phyloP scores from a whole-genome alignment of 495 filamentous ascomycete species.

The Chlorociboria aeruginascens region DNA sequence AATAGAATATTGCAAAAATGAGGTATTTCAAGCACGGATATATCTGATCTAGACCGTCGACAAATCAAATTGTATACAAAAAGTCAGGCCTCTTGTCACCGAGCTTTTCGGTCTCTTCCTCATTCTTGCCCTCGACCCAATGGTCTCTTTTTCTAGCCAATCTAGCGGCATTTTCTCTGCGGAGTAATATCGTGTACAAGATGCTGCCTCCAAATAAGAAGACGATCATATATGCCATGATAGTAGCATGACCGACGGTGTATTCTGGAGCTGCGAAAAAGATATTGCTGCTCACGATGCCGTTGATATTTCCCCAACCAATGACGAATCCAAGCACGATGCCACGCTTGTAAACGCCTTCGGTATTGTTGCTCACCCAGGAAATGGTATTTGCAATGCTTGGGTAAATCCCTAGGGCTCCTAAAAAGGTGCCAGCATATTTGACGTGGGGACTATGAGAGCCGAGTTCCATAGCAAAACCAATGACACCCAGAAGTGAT shows the following conservation, averaged over 20 bases:
- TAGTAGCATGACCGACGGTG: constrained; percentile 32
- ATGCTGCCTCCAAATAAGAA: constrained; percentile 41
- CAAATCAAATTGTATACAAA: constrained; percentile 48
- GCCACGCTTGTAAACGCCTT: constrained; percentile 86
- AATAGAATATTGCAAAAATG: background rate
- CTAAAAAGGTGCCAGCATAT: constrained; percentile 77
- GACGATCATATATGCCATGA: constrained; percentile 36
- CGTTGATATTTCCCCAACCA: constrained; percentile 88
- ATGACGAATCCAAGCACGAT: constrained; percentile 77
- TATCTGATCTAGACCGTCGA: background rate
- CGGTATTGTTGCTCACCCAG: constrained; percentile 81
- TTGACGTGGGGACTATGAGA: constrained; percentile 47
- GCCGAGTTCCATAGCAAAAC: constrained; percentile 66
- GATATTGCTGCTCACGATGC: constrained; percentile 69
- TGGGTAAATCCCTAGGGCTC: constrained; percentile 81
- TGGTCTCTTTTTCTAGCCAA: constrained; percentile 53
- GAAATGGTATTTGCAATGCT: constrained; percentile 82
- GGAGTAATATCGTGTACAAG: constrained; percentile 51
- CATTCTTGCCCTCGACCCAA: constrained; percentile 44
- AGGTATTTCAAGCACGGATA: background rate
- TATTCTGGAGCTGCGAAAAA: constrained; percentile 33
- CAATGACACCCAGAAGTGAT: constrained; percentile 56
- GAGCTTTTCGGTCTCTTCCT: constrained; percentile 44
- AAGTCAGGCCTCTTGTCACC: constrained; percentile 74
- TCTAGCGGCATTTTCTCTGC: constrained; percentile 50